A percentile compares a stretch with the other conserved stretches of the same genome.
These are phyloP conservation scores for Xerocomellus chrysenteron DNA, from an alignment of 768 basidiomycete genomes.

Conservation along the genomic window DNA sequence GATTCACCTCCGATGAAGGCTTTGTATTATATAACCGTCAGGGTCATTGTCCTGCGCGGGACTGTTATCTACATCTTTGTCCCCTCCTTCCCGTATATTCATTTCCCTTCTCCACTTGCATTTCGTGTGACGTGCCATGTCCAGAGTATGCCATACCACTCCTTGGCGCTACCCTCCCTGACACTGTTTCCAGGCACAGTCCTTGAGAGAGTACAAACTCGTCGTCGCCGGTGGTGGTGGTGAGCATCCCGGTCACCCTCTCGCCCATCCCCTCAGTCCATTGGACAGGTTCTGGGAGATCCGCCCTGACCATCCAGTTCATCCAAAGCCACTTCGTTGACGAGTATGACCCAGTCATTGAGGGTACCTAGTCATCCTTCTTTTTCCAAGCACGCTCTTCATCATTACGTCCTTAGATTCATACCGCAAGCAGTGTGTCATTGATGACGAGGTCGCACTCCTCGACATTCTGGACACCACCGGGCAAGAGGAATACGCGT, in stretches of 20 bases:
- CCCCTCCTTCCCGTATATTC: too few relatives aligned
- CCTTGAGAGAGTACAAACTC: constrained; percentile 67
- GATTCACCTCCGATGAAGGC: too few relatives aligned
- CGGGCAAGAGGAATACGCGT: constrained; percentile 99
- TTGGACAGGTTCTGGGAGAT: constrained; percentile 59
- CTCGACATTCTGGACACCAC: constrained; percentile 97
- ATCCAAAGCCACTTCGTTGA: constrained; percentile 95
- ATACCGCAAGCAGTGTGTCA: constrained; percentile 95
- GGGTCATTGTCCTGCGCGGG: too few relatives aligned
- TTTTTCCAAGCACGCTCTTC: not conserved
- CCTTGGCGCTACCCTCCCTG: too few relatives aligned
- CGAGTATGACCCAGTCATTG: constrained; percentile 94
- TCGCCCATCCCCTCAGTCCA: not conserved
- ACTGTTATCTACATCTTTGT: too few relatives aligned
- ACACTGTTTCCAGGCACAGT: too few relatives aligned
- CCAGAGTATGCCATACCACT: constrained; percentile 36
- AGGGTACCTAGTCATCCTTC: constrained; percentile 48
- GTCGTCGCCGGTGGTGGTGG: constrained; percentile 99
- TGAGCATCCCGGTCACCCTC: constrained; percentile 44
- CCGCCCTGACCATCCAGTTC: constrained; percentile 95
- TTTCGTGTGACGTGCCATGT: constrained; percentile 22
- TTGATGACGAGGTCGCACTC: constrained; percentile 98
- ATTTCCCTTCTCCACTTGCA: not conserved
- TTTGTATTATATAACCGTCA: too few relatives aligned
- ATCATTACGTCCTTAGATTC: constrained; percentile 57